phyloP scores from a whole-genome alignment of 805 yeast genomes.

The Candida sithepensis region DNA sequence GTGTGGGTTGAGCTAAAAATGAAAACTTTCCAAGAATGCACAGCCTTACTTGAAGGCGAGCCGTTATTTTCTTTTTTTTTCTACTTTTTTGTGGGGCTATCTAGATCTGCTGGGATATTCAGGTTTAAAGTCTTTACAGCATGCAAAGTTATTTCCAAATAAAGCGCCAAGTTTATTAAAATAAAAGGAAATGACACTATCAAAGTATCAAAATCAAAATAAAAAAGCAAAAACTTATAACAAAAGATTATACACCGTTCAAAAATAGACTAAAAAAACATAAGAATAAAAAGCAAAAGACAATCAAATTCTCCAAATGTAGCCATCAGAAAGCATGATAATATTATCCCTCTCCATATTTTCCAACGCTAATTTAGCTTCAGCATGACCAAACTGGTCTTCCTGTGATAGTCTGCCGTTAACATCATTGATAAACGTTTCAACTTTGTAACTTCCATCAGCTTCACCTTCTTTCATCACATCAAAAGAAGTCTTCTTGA shows the following conservation, averaged over 20 bases:
- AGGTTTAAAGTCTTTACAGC: too few species aligned
- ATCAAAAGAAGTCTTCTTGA: slow-evolving; percentile 44
- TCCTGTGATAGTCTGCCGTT: slow-evolving; percentile 36
- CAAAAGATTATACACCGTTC: neutral
- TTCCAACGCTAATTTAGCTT: slow-evolving; percentile 41
- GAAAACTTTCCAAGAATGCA: too few species aligned
- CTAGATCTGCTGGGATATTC: too few species aligned
- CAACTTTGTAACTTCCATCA: slow-evolving; percentile 33
- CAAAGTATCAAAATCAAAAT: neutral
- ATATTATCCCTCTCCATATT: slow-evolving; percentile 43
- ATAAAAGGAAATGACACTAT: neutral
- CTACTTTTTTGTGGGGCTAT: too few species aligned
- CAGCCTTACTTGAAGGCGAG: too few species aligned
- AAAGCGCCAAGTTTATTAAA: neutral
- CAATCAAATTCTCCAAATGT: slow-evolving; percentile 41
- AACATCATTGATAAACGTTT: slow-evolving; percentile 20
- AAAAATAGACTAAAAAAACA: slow-evolving; percentile 3
- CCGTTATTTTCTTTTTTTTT: too few species aligned
- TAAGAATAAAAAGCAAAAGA: neutral
- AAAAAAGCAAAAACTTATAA: neutral
- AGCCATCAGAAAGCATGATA: slow-evolving; percentile 45
- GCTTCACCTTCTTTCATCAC: slow-evolving; percentile 36
- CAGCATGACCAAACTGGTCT: slow-evolving; percentile 42
- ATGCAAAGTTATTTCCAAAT: too few species aligned
- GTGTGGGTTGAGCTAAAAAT: too few species aligned